A percentile compares a stretch with the other conserved stretches of the same genome.
These are phyloP conservation scores for Diplocarpon mali DNA, from an alignment of 2,329 filamentous ascomycete species.

Conservation along the genomic window DNA sequence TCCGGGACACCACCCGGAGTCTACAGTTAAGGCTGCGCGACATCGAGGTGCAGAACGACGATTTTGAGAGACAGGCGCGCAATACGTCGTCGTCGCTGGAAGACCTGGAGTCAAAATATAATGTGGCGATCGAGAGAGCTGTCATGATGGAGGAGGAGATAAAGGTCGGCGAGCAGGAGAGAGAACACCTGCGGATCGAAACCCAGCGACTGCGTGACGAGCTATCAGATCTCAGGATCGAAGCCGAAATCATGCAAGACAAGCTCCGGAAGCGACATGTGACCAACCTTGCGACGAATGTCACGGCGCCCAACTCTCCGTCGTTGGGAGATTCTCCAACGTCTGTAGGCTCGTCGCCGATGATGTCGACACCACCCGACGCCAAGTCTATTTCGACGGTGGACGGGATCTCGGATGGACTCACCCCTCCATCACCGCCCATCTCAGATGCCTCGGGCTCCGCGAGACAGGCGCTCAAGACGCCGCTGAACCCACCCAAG, in stretches of 20 bases:
- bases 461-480: slow-evolving; percentile 18
- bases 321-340: slow-evolving; percentile 67
- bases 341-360: slow-evolving; percentile 83
- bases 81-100: slow-evolving; percentile 94
- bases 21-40: slow-evolving; percentile 79
- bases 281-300: slow-evolving; percentile 47
- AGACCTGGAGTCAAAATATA: slow-evolving; percentile 95
- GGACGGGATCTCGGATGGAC: slow-evolving; percentile 50
- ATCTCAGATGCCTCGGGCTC: slow-evolving; percentile 68
- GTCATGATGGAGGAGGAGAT: slow-evolving; percentile 96
- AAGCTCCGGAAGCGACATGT: slow-evolving; percentile 71
- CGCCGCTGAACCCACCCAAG: slow-evolving; percentile 23
- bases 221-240: slow-evolving; percentile 84
- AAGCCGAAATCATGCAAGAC: slow-evolving; percentile 87
- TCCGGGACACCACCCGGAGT: slow-evolving; percentile 74
- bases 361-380: slow-evolving; percentile 74
- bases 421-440: slow-evolving; percentile 85
- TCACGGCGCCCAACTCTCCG: slow-evolving; percentile 56
- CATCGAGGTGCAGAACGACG: slow-evolving; percentile 96
- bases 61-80: slow-evolving; percentile 91
- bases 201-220: slow-evolving; percentile 84
- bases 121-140: slow-evolving; percentile 79
- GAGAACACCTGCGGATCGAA: slow-evolving; percentile 81
- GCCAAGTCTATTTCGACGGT: slow-evolving; percentile 51
- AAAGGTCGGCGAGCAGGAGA: slow-evolving; percentile 80